Percentiles rank a stretch among this genome's conserved stretches.
These are phyloP conservation scores for Alectoria sarmentosa DNA, from an alignment of 495 filamentous ascomycete species.

Conservation along the genomic window DNA sequence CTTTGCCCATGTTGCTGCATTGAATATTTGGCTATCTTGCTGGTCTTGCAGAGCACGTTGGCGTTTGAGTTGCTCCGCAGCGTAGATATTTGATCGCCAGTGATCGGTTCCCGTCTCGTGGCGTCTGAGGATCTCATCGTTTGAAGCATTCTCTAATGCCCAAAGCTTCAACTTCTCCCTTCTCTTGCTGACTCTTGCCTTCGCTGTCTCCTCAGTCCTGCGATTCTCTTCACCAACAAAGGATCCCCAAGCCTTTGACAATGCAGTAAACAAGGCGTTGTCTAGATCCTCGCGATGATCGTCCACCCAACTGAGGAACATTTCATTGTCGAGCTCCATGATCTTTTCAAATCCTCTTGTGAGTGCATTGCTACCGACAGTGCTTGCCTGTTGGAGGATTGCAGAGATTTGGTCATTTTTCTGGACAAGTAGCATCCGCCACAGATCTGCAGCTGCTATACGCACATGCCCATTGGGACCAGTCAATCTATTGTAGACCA, in stretches of 20 bases:
- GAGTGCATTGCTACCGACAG: constrained; percentile 62
- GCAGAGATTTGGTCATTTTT: constrained; percentile 76
- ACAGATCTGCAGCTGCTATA: constrained; percentile 72
- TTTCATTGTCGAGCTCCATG: constrained; percentile 75
- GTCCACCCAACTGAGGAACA: constrained; percentile 85
- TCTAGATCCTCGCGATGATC: constrained; percentile 76
- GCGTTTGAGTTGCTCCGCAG: constrained; percentile 84
- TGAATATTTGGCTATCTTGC: constrained; percentile 74
- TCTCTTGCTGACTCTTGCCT: constrained; percentile 58
- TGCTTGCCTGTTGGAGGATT: constrained; percentile 62
- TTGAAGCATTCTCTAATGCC: constrained; percentile 56
- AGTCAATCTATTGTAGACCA: constrained; percentile 78
- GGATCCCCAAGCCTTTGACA: constrained; percentile 76
- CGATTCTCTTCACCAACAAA: constrained; percentile 76
- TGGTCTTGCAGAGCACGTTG: constrained; percentile 84
- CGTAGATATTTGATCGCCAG: constrained; percentile 92
- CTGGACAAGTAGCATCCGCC: constrained; percentile 87
- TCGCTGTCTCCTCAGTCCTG: constrained; percentile 64
- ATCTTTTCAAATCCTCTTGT: constrained; percentile 74
- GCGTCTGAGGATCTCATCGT: constrained; percentile 63
- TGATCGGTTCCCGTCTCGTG: constrained; percentile 79
- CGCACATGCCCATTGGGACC: constrained; percentile 56
- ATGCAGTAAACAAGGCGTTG: constrained; percentile 64
- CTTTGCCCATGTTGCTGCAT: constrained; percentile 62
- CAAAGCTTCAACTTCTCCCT: constrained; percentile 76